Percentiles rank a stretch among this genome's conserved stretches.
Conservation (phyloP, 352 stramenopile genomes). For the Pythium dissotocum region DNA sequence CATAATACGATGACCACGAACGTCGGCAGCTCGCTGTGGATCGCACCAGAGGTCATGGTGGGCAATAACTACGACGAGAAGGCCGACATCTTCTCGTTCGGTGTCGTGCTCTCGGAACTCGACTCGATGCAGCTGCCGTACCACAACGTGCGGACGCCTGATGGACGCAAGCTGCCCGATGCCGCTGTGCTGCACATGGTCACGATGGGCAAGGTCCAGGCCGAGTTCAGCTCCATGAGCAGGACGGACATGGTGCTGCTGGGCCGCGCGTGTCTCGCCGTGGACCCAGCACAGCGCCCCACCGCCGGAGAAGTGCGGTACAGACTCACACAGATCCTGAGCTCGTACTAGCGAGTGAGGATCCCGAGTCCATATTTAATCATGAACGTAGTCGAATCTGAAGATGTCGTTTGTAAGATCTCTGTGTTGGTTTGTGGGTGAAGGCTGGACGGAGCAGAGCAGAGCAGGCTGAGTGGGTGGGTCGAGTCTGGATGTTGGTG, state of each 20-base stretch:
- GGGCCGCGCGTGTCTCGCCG: constrained; percentile 28
- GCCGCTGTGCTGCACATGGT: constrained; percentile 37
- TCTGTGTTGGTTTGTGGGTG: background rate
- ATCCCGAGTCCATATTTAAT: too few species aligned
- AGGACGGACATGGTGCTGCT: constrained; percentile 30
- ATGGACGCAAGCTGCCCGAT: constrained; percentile 30
- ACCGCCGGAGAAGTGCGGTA: constrained; percentile 25
- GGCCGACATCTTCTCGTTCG: constrained; percentile 29
- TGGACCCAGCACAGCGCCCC: constrained; percentile 32
- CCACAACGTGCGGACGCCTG: constrained; percentile 25
- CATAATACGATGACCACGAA: constrained; percentile 44
- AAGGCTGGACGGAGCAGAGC: background rate
- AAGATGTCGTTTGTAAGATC: background rate
- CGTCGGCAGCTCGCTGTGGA: constrained; percentile 54
- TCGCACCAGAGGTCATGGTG: constrained; percentile 47
- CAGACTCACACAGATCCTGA: constrained; percentile 24
- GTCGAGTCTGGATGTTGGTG: background rate
- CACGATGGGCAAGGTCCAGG: constrained; percentile 33
- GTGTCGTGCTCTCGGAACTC: constrained; percentile 25
- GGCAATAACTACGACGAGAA: constrained; percentile 37
- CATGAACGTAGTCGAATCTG: too few species aligned
- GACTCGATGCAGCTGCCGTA: constrained; percentile 28
- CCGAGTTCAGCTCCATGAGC: constrained; percentile 29
- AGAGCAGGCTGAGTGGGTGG: background rate
- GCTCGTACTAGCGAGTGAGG: too few species aligned